Percentiles rank a stretch among this genome's conserved stretches.
These are phyloP conservation scores for Alnus glutinosa DNA, from an alignment of 306 rosid genomes.

Conservation along the genomic window DNA sequence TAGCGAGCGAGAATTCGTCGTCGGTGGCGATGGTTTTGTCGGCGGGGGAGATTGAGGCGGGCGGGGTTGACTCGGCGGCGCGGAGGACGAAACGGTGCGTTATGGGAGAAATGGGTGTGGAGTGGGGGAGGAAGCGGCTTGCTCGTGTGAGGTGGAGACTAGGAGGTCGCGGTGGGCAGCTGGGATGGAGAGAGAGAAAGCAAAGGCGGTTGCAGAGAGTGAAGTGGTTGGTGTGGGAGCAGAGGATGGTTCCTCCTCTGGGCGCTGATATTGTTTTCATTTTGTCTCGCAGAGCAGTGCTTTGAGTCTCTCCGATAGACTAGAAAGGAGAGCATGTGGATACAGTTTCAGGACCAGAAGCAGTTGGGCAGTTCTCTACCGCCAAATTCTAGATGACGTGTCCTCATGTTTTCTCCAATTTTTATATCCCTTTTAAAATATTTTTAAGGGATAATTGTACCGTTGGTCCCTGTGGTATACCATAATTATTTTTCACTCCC, in stretches of 20 bases:
- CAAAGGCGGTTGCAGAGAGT: conserved; percentile 25
- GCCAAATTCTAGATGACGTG: conserved; percentile 46
- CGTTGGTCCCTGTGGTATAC: too few species aligned
- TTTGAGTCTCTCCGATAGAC: background rate
- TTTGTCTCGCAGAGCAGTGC: background rate
- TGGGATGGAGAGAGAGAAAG: conserved; percentile 19
- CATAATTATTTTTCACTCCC: too few species aligned
- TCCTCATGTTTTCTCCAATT: conserved; percentile 29
- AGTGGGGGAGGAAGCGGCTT: conserved; percentile 19
- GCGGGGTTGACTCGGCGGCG: conserved; percentile 74
- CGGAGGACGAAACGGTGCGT: conserved; percentile 28
- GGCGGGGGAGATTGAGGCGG: conserved; percentile 42
- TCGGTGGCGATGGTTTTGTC: conserved; percentile 50
- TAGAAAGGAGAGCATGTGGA: background rate
- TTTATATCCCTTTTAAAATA: background rate
- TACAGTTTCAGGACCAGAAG: background rate
- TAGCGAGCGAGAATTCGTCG: conserved; percentile 68
- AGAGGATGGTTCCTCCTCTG: conserved; percentile 27
- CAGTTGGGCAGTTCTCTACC: conserved; percentile 30
- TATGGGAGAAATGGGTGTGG: conserved; percentile 24
- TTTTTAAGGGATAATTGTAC: too few species aligned
- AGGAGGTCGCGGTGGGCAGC: conserved; percentile 3
- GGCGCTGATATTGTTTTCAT: conserved; percentile 20
- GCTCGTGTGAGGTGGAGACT: conserved; percentile 12
- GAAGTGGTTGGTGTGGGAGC: conserved; percentile 16